Base-by-base conservation (phyloP, 768 basidiomycete species). In the Heimioporus sp. region DNA sequence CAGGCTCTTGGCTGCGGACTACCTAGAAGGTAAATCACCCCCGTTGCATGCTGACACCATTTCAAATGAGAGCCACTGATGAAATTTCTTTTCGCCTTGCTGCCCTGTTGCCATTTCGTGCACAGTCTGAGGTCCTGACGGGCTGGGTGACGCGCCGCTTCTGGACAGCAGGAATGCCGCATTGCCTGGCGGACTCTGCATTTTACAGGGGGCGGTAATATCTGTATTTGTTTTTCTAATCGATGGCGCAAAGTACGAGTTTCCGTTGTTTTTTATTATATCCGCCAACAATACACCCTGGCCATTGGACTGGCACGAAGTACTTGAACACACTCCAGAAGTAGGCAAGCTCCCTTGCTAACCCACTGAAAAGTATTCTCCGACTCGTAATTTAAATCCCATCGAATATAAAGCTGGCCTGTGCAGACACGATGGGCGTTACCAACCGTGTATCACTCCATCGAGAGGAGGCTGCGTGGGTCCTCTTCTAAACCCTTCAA, bases 1-100 rank as follows among this genome's bases (percentile, higher is more conserved):
- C 57, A 85, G 82, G 48, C 69, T 85, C 32, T 59, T 83, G 49
- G 83, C 82, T 30, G 84, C 84, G 41, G 84, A 86, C 59, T 86
- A 85, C 64, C 78, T 82, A 60, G 83, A 86, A 70, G 74, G 84
- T 83, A 60, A 64, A 57, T 60, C 54, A 42, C 19, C 16, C 48
- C 37, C 45, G 43, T 50, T 11, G 16, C 24, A 48, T 50, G 15
- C 30, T 30, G 10, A 19, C 20, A 17, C 34, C 37, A 51, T 65
- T 59, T 48, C 51, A 63, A 63, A 65, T 54, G 31, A 20, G 24
- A 10, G 43, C 12, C 48, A 39, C 57, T 65, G 50, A 61, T 51
- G 44, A 46, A 51, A 31, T 41, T 36, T 21, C n/a, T 45, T 19
- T 57, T 10, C 31, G 30, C 31, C 17, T 20, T 17, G 30, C 48